These are phyloP conservation scores for Lojkania enalia DNA, from an alignment of 2,329 filamentous ascomycete genomes.

Conservation along the genomic window DNA sequence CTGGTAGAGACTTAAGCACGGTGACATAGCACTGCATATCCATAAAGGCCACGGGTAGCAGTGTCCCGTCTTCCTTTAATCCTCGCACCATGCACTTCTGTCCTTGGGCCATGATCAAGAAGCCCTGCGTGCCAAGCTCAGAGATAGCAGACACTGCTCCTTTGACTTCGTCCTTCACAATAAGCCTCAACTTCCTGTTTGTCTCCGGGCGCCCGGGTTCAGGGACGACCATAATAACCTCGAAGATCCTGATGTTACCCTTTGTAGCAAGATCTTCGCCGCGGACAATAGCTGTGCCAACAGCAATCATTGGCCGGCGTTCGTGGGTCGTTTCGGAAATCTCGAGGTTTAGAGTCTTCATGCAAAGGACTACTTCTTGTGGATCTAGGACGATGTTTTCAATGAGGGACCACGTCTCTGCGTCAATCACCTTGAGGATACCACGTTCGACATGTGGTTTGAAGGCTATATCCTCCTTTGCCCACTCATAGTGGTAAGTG, in stretches of 20 bases:
- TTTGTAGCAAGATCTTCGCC: slow-evolving; percentile 89
- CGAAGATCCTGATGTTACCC: slow-evolving; percentile 86
- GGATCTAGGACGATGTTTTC: slow-evolving; percentile 69
- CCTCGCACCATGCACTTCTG: slow-evolving; percentile 98
- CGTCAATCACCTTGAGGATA: slow-evolving; percentile 76
- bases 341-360: slow-evolving; percentile 84
- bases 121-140: slow-evolving; percentile 82
- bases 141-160: slow-evolving; percentile 88
- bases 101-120: slow-evolving; percentile 87
- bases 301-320: slow-evolving; percentile 76
- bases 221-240: slow-evolving; percentile 88
- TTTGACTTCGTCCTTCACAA: slow-evolving; percentile 88
- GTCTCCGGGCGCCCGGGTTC: slow-evolving; percentile 85
- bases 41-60: slow-evolving; percentile 94
- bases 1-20: slow-evolving; percentile 78
- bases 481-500: slow-evolving; percentile 80
- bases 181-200: slow-evolving; percentile 79
- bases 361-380: slow-evolving; percentile 76
- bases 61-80: slow-evolving; percentile 89
- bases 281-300: slow-evolving; percentile 82
- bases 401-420: slow-evolving; percentile 75
- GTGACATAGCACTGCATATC: slow-evolving; percentile 95
- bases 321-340: slow-evolving; percentile 90
- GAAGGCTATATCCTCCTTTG: slow-evolving; percentile 66
- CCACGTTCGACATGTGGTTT: slow-evolving; percentile 72